These are phyloP conservation scores for Mortierella hygrophila DNA, from an alignment of 192 early-diverging fungal genomes.

Conservation along the genomic window DNA sequence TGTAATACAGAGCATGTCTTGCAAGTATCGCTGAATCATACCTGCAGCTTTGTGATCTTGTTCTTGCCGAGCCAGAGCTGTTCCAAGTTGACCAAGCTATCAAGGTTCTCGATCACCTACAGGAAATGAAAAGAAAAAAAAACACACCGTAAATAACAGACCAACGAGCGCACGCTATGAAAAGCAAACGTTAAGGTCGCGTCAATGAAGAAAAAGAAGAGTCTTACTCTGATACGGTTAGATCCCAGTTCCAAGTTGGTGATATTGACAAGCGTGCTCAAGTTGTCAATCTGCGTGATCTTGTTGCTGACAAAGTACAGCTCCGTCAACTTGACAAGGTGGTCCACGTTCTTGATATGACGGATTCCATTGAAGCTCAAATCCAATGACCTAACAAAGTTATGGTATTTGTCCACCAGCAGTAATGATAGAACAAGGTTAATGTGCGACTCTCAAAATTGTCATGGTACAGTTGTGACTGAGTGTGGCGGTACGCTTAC, in stretches of 20 bases:
- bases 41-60: conserved; percentile 89
- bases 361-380: conserved; percentile 98
- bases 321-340: conserved; percentile 73
- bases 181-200: neutral
- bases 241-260: conserved; percentile 94
- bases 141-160: neutral
- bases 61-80: conserved; percentile 98
- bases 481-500: conserved; percentile 50
- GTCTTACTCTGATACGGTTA: conserved; percentile 87
- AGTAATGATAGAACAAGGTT: too few relatives aligned
- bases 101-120: conserved; percentile 86
- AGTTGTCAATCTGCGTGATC: conserved; percentile 84
- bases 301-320: conserved; percentile 96
- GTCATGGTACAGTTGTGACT: neutral
- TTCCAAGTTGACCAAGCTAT: conserved; percentile 81
- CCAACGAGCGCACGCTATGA: neutral
- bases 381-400: conserved; percentile 69
- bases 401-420: too few relatives aligned
- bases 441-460: too few relatives aligned
- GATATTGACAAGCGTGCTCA: conserved; percentile 74
- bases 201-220: neutral
- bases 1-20: too few relatives aligned
- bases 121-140: conserved; percentile 1
- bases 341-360: conserved; percentile 75
- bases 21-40: conserved; percentile 12